These are phyloP conservation scores for Nelumbo lutea DNA, from an alignment of 164 flowering plant species.

Conservation along the genomic window DNA sequence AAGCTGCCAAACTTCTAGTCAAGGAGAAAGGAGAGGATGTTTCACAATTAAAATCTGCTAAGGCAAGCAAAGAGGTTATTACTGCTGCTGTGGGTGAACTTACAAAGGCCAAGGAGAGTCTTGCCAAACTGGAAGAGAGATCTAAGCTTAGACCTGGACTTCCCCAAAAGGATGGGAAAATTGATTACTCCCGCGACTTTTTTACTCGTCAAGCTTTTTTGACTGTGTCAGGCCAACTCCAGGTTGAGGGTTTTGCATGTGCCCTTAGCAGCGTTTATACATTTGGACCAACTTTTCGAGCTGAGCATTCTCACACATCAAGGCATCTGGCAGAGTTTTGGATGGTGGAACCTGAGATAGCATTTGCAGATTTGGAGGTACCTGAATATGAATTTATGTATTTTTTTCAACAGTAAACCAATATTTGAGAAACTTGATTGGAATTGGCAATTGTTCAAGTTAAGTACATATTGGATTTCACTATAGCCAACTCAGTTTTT, in stretches of 20 bases:
- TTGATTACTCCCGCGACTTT: slow-evolving; percentile 78
- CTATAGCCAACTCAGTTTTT: no score
- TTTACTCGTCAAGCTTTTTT: slow-evolving; percentile 90
- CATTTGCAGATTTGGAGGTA: slow-evolving; percentile 93
- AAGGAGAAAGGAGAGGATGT: slow-evolving; percentile 71
- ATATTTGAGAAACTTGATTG: not conserved
- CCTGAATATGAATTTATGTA: not conserved
- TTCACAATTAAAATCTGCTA: slow-evolving; percentile 55
- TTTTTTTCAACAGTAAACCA: not conserved
- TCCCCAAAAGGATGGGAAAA: slow-evolving; percentile 81
- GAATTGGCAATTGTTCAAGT: no score
- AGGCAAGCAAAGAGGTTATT: slow-evolving; percentile 62
- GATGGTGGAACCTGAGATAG: slow-evolving; percentile 56
- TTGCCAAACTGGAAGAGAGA: slow-evolving; percentile 64
- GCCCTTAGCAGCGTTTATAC: slow-evolving; percentile 41
- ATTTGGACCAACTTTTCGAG: no score
- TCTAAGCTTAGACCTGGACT: slow-evolving; percentile 71
- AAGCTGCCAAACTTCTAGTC: slow-evolving; percentile 53
- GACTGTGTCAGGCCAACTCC: slow-evolving; percentile 92
- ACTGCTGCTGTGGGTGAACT: slow-evolving; percentile 59
- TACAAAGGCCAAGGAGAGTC: slow-evolving; percentile 62
- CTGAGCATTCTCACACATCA: slow-evolving; percentile 86
- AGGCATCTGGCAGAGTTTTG: slow-evolving; percentile 79
- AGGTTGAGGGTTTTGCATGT: slow-evolving; percentile 89
- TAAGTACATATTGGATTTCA: no score